A percentile compares a stretch with the other conserved stretches of the same genome.
These are phyloP conservation scores for Phellopilus nigrolimitatus DNA, from an alignment of 1,284 basidiomycete genomes.

Conservation along the genomic window DNA sequence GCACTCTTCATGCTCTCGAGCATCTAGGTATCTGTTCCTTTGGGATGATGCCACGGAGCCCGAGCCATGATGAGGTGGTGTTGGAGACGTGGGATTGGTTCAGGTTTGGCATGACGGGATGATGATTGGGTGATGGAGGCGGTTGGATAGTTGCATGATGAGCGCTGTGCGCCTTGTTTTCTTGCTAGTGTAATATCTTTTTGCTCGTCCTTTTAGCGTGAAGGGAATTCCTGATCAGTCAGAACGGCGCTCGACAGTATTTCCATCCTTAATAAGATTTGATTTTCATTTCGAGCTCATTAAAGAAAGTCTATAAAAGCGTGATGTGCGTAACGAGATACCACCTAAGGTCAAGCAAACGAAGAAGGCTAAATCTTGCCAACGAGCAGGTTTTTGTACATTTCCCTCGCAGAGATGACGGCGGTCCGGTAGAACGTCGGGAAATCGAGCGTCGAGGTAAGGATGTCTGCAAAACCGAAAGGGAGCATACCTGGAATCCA, in stretches of 20 bases:
- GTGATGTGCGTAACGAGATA: background rate
- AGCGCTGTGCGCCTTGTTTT: constrained; percentile 2
- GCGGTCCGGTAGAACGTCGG: constrained; percentile 79
- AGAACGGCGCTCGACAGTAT: too few species aligned
- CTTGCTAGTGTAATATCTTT: background rate
- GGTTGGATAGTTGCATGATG: background rate
- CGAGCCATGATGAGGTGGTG: background rate
- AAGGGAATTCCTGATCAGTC: background rate
- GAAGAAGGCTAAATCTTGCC: constrained; percentile 68
- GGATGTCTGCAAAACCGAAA: constrained; percentile 84
- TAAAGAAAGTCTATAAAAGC: background rate
- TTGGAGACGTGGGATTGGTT: background rate
- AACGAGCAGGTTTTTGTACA: constrained; percentile 73
- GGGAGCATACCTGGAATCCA: constrained; percentile 93
- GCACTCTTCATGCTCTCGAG: constrained; percentile 47
- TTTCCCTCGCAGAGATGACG: constrained; percentile 80
- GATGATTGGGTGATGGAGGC: background rate
- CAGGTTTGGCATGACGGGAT: background rate
- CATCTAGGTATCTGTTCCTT: constrained; percentile 28
- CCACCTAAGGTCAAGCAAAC: background rate
- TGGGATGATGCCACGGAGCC: too few species aligned
- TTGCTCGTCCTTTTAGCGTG: background rate
- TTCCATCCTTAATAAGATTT: too few species aligned
- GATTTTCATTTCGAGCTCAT: too few species aligned
- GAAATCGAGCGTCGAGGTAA: constrained; percentile 88